phyloP scores from a whole-genome alignment of 495 filamentous ascomycete species.

The Penicillium pancosmium region DNA sequence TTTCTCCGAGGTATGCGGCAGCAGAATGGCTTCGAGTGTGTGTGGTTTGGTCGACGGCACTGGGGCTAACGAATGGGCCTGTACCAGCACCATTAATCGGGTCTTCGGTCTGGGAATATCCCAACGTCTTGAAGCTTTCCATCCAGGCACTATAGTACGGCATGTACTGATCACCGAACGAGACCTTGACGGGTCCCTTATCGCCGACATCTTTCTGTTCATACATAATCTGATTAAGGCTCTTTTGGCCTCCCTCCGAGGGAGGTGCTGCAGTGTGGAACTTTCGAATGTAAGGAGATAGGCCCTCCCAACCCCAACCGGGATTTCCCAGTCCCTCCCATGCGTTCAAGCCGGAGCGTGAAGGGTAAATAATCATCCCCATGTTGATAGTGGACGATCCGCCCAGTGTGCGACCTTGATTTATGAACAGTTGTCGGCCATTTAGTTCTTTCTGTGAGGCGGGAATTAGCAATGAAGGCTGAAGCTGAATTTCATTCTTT shows the following conservation, averaged over 20 bases:
- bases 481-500: background rate
- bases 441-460: conserved; percentile 27
- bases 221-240: conserved; percentile 17
- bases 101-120: conserved; percentile 25
- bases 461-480: background rate
- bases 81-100: conserved; percentile 16
- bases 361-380: conserved; percentile 32
- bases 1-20: conserved; percentile 21
- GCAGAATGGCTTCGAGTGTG: conserved; percentile 47
- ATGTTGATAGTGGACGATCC: conserved; percentile 59
- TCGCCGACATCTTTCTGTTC: conserved; percentile 20
- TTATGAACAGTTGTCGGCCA: conserved; percentile 18
- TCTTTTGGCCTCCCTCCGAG: conserved; percentile 8
- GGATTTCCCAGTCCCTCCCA: conserved; percentile 55
- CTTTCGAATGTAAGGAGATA: conserved; percentile 46
- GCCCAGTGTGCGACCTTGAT: conserved; percentile 56
- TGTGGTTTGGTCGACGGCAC: conserved; percentile 14
- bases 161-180: conserved; percentile 26
- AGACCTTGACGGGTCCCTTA: conserved; percentile 30
- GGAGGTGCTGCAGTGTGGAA: conserved; percentile 18
- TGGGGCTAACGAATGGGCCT: conserved; percentile 23
- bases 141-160: conserved; percentile 29
- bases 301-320: conserved; percentile 53
- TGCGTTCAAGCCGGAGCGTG: conserved; percentile 43
- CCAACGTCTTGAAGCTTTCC: conserved; percentile 22